Base-by-base conservation (phyloP, 306 rosid species). In the Sicyos edulis region DNA sequence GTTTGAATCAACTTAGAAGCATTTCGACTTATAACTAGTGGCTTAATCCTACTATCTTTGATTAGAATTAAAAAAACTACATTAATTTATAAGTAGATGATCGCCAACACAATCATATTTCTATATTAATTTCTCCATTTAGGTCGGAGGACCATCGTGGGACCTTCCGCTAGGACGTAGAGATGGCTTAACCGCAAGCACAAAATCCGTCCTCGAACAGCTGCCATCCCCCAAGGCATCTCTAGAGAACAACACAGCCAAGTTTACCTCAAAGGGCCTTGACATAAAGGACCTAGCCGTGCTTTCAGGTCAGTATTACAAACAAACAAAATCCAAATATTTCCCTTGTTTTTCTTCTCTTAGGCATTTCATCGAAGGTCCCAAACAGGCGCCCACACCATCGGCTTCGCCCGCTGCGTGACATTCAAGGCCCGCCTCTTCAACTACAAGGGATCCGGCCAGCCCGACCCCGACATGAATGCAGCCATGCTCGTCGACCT, bases 381-480 rank as follows among this genome's bases (percentile, higher is more conserved):
- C 7, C 29, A 3, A 13, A 83, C 75, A 71, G 96, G 93, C 54
- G 91, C 69, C 53, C 96, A 90, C 74, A 88, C 96, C 13, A 78
- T 90, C 71, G 96, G 96, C 1, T 90, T 77, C 65, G 91, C 93
- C 3, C 89, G 79, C 19, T 90, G 96, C 79, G 75, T 80, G 72
- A 81, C 83, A 51, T 83, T 90, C 85, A 83, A 84, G 77, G 1
- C 75, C 5, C 88, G 96, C 17, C 89, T 90, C 22, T 90, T 86
- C 64, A 29, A 87, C 81, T 87, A 64, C 74, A 59, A 79, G 22
- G 85, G 85, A 54, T 81, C 92, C 0, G 91, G 96, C 14, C 74
- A 74, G 26, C 84, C 96, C 1, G 96, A 90, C 74, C 93, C 96
- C 0, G 17, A 42, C 7, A 82, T 90, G 0, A 87, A 80, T 29